A percentile compares a stretch with the other conserved stretches of the same genome.
phyloP scores from a whole-genome alignment of 306 rosid genomes.

The Chamaecrista fasciculata region DNA sequence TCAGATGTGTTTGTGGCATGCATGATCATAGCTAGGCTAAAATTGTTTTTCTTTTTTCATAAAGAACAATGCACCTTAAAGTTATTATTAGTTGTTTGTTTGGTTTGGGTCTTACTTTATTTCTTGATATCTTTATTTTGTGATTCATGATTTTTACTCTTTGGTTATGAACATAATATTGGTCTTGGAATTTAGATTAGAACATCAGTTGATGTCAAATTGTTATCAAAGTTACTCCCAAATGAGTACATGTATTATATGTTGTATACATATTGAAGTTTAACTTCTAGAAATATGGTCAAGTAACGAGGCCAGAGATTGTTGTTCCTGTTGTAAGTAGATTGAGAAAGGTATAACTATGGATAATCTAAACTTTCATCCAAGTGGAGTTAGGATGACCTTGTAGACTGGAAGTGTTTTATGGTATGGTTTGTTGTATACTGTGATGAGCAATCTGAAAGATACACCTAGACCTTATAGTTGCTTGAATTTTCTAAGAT shows the following conservation, averaged over 20 bases:
- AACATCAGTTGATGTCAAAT: background rate
- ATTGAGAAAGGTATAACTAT: constrained; percentile 1
- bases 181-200: constrained; percentile 3
- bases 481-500: background rate
- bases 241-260: background rate
- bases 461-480: background rate
- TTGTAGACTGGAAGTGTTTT: constrained; percentile 1
- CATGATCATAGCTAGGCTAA: background rate
- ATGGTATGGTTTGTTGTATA: background rate
- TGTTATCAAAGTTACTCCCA: background rate
- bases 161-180: background rate
- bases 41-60: background rate
- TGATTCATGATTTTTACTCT: background rate
- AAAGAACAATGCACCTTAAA: background rate
- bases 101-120: background rate
- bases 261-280: background rate
- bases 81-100: constrained; percentile 10
- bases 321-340: constrained; percentile 13
- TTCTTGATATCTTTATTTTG: background rate
- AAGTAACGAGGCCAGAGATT: background rate
- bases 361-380: constrained; percentile 13
- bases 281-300: background rate
- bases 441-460: background rate
- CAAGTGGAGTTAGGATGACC: background rate
- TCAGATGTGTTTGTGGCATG: background rate